These are phyloP conservation scores for Rhodotorula sp. DNA, from an alignment of 1,284 basidiomycete species.

Conservation along the genomic window DNA sequence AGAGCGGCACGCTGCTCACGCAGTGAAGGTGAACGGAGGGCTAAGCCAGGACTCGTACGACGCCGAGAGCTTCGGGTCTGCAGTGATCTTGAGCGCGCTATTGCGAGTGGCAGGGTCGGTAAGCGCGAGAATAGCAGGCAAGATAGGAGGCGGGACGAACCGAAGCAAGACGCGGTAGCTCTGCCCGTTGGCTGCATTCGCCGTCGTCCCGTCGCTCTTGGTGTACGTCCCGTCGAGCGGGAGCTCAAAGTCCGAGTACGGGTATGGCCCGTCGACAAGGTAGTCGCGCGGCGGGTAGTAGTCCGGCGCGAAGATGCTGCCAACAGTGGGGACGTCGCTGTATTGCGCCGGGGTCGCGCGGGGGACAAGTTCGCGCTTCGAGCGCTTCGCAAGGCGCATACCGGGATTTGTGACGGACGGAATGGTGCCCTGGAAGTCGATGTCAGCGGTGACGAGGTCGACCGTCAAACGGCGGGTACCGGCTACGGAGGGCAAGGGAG, in stretches of 20 bases:
- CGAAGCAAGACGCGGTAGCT: conserved; percentile 38
- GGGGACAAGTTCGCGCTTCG: conserved; percentile 3
- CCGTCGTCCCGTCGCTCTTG: conserved; percentile 4
- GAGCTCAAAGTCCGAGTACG: conserved; percentile 26
- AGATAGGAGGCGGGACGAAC: not conserved
- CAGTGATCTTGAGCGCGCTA: conserved; percentile 35
- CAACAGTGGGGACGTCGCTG: conserved; percentile 21
- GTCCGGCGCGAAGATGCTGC: conserved; percentile 15
- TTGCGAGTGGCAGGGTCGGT: not conserved
- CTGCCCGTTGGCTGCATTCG: conserved; percentile 2
- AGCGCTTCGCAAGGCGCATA: conserved; percentile 21
- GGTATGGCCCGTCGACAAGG: conserved; percentile 18
- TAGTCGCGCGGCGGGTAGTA: conserved; percentile 30
- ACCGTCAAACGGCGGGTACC: conserved; percentile 26
- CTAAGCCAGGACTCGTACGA: conserved; percentile 41
- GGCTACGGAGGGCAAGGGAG: not conserved
- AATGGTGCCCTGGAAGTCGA: conserved; percentile 27
- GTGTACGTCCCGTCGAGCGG: conserved; percentile 27
- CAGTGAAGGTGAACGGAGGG: conserved; percentile 3
- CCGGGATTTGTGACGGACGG: conserved; percentile 23
- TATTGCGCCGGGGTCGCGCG: conserved; percentile 19
- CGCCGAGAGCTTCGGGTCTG: conserved; percentile 18
- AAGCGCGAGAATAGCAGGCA: too few relatives aligned
- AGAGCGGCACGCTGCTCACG: not conserved
- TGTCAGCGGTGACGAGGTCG: conserved; percentile 35